Conservation (phyloP, 768 basidiomycete genomes). For the Mycena pura region DNA sequence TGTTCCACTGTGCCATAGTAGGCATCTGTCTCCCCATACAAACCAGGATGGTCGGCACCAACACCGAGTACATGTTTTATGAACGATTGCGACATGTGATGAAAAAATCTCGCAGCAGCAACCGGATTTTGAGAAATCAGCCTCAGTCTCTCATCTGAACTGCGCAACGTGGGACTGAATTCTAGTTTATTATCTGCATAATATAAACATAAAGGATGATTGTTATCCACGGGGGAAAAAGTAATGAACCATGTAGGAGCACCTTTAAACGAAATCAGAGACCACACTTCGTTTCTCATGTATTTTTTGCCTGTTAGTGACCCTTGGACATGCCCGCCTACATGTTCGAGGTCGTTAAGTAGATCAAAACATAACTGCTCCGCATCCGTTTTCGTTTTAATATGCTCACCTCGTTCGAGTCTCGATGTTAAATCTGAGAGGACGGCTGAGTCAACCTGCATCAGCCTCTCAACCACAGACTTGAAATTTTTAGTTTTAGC, state of each 20-base stretch:
- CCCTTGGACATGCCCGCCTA: no score
- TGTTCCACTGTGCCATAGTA: conserved; percentile 50
- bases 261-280: conserved; percentile 28
- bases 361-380: no score
- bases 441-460: no score
- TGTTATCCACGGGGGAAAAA: conserved; percentile 40
- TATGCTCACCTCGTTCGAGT: no score
- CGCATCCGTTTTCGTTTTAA: no score
- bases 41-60: conserved; percentile 22
- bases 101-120: conserved; percentile 40
- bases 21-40: conserved; percentile 37
- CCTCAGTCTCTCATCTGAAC: conserved; percentile 5
- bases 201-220: conserved; percentile 43
- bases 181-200: conserved; percentile 34
- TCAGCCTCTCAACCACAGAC: no score
- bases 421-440: no score
- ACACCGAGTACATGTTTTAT: conserved; percentile 38
- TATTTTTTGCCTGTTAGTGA: conserved; percentile 35
- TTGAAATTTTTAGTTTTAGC: no score
- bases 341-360: no score
- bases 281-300: conserved; percentile 29
- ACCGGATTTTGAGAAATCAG: conserved; percentile 33
- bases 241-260: conserved; percentile 46
- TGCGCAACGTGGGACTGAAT: conserved; percentile 26
- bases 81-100: conserved; percentile 37